Percentiles rank a stretch among this genome's conserved stretches.
Conservation (phyloP, 768 basidiomycete species). For the Mycena vulgaris region DNA sequence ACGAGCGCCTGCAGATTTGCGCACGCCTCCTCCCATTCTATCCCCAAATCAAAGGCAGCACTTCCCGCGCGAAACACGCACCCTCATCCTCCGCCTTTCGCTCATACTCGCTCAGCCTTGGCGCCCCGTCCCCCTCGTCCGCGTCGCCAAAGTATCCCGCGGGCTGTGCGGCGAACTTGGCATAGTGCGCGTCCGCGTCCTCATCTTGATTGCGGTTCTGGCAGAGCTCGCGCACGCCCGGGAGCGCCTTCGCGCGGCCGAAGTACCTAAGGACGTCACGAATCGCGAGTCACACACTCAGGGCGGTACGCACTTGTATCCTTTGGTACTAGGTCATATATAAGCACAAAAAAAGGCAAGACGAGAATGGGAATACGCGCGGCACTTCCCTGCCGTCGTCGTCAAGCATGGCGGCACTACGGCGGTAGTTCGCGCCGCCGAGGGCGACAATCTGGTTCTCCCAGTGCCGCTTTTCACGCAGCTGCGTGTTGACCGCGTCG, state of each 20-base stretch:
- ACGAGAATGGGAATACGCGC: no score
- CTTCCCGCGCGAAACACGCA: no score
- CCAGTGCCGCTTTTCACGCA: constrained; percentile 98
- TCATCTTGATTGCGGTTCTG: constrained; percentile 88
- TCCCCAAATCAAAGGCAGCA: no score
- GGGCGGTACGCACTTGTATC: constrained; percentile 93
- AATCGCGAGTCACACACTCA: no score
- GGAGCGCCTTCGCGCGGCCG: constrained; percentile 93
- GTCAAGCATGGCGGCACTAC: constrained; percentile 93
- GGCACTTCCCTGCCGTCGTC: constrained; percentile 97
- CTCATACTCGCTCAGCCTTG: constrained; percentile 84
- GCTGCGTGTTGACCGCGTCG: constrained; percentile 96
- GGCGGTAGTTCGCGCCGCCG: constrained; percentile 95
- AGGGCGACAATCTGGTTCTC: constrained; percentile 98
- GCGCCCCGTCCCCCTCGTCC: constrained; percentile 80
- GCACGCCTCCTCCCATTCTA: no score
- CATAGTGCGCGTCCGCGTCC: constrained; percentile 90
- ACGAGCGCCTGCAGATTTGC: no score
- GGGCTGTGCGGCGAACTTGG: constrained; percentile 90
- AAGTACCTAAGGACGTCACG: constrained; percentile 83
- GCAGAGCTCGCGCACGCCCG: constrained; percentile 82
- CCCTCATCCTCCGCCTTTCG: constrained; percentile 80
- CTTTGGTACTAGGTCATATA: constrained; percentile 97
- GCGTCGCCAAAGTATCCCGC: constrained; percentile 95
- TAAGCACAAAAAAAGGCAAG: no score